Conservation (phyloP, 768 basidiomycete species). For the Cyclocybe cylindracea region DNA sequence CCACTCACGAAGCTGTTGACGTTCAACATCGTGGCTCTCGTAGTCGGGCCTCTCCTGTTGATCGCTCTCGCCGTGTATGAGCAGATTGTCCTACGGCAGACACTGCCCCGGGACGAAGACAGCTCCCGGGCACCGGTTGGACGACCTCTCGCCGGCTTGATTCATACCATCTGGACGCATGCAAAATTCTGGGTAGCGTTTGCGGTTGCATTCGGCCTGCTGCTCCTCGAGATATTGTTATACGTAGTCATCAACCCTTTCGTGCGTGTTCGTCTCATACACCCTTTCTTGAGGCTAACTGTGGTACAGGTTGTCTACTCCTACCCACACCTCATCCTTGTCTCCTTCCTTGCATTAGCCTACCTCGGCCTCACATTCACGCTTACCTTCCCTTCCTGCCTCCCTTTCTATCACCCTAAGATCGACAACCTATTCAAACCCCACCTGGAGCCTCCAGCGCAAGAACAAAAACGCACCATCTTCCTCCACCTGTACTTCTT, state of each 20-base stretch:
- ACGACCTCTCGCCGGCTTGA: neutral
- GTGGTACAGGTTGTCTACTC: constrained; percentile 61
- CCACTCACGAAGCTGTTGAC: constrained; percentile 50
- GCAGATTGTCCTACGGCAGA: constrained; percentile 16
- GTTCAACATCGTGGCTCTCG: constrained; percentile 58
- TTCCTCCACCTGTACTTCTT: constrained; percentile 56
- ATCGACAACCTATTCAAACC: constrained; percentile 31
- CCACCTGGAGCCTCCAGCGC: constrained; percentile 24
- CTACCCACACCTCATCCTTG: constrained; percentile 49
- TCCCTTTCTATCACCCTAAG: constrained; percentile 25
- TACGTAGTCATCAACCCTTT: constrained; percentile 62
- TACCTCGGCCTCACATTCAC: constrained; percentile 49
- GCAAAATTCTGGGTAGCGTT: constrained; percentile 66
- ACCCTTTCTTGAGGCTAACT: neutral
- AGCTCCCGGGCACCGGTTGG: neutral
- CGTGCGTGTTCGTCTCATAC: constrained; percentile 41
- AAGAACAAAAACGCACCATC: constrained; percentile 53
- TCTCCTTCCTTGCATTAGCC: constrained; percentile 48
- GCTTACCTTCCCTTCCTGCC: constrained; percentile 36
- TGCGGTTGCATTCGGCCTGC: constrained; percentile 41
- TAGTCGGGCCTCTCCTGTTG: constrained; percentile 62
- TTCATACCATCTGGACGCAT: constrained; percentile 45
- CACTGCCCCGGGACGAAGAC: neutral
- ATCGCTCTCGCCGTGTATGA: constrained; percentile 40
- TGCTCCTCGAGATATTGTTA: constrained; percentile 47